Evolutionary conservation across 306 rosid genomes (phyloP).

Genomic region (Ochetophila trinervis): DNA sequence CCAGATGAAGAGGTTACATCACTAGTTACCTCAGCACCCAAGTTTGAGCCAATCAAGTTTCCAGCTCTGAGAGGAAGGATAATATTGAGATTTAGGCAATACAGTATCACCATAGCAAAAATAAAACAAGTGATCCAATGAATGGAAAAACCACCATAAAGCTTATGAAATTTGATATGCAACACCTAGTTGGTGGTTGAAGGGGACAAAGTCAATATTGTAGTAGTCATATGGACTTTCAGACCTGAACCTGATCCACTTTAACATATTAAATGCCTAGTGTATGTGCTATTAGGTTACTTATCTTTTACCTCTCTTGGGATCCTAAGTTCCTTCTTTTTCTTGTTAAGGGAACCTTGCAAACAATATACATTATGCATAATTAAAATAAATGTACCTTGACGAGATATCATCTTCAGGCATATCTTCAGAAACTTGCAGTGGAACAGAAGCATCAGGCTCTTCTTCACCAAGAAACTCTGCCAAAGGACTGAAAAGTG

Average conservation of each 20-base stretch:
- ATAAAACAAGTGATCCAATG: background rate
- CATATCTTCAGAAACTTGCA: constrained; percentile 73
- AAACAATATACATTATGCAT: background rate
- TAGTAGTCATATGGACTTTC: background rate
- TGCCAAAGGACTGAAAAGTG: constrained; percentile 37
- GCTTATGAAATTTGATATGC: background rate
- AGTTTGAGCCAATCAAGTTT: constrained; percentile 51
- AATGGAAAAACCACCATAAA: background rate
- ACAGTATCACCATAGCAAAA: background rate
- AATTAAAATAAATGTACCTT: constrained; percentile 43
- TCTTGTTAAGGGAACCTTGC: background rate
- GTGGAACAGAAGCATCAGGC: constrained; percentile 66
- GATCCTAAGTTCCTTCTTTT: no score
- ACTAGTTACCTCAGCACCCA: constrained; percentile 54
- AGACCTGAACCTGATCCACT: background rate
- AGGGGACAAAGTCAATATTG: no score
- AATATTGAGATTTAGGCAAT: background rate
- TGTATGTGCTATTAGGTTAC: background rate
- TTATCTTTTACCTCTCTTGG: background rate
- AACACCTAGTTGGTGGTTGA: background rate
- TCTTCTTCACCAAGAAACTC: constrained; percentile 73
- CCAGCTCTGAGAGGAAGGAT: constrained; percentile 32
- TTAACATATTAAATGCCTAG: background rate
- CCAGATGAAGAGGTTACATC: constrained; percentile 60
- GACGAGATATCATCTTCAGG: constrained; percentile 79